Conservation (phyloP, 495 filamentous ascomycete species). For the Neurospora sp. region DNA sequence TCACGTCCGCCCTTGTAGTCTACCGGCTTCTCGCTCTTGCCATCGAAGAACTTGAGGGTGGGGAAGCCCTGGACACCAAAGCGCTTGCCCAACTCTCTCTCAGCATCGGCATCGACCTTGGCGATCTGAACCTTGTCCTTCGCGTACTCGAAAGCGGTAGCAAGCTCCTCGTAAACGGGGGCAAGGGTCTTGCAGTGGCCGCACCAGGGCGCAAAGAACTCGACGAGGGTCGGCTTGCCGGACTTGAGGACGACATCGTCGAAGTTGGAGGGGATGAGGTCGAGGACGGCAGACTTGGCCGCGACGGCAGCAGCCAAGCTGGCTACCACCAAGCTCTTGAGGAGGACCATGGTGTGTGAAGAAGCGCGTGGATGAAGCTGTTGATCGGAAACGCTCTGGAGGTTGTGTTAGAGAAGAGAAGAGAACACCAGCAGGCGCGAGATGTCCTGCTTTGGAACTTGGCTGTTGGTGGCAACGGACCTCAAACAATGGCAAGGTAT, state of each 20-base stretch:
- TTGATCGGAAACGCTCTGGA: background rate
- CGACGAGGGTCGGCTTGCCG: conserved; percentile 91
- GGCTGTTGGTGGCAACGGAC: background rate
- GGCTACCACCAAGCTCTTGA: conserved; percentile 44
- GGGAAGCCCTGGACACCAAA: conserved; percentile 93
- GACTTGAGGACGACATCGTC: conserved; percentile 80
- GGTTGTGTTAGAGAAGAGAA: background rate
- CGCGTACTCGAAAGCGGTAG: conserved; percentile 54
- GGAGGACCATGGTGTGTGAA: conserved; percentile 32
- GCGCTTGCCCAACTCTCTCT: conserved; percentile 70
- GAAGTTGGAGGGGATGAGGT: conserved; percentile 83
- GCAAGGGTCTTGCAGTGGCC: conserved; percentile 96
- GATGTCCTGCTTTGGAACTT: background rate
- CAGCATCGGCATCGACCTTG: conserved; percentile 87
- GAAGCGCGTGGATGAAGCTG: background rate
- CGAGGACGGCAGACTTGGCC: conserved; percentile 59
- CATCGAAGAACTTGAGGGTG: conserved; percentile 96
- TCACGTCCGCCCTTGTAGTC: conserved; percentile 85
- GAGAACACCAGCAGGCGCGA: background rate
- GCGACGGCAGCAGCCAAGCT: conserved; percentile 35
- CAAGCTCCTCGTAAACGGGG: conserved; percentile 92
- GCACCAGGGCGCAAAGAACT: conserved; percentile 99
- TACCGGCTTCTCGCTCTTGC: conserved; percentile 77
- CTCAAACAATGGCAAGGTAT: background rate
- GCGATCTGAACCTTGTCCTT: conserved; percentile 80